These are phyloP conservation scores for Hordeum pubiflorum DNA, from an alignment of 202 grass and related monocot genomes.

Conservation along the genomic window DNA sequence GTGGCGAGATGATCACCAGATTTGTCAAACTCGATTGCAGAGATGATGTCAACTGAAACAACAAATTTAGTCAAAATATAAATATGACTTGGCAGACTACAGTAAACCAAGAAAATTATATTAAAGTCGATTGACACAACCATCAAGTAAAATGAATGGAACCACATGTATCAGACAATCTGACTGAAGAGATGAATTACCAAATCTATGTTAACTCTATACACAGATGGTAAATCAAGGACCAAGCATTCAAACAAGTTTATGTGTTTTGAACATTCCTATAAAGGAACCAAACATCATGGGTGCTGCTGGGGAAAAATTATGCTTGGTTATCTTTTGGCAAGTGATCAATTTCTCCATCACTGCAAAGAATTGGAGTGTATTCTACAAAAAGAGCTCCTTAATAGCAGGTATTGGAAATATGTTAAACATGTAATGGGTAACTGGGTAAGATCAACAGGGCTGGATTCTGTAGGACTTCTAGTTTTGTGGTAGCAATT, in stretches of 20 bases:
- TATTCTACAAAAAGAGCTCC: conserved; percentile 8
- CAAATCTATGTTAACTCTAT: conserved; percentile 6
- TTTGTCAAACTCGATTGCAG: conserved; percentile 82
- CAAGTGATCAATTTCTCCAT: conserved; percentile 8
- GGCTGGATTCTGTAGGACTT: background rate
- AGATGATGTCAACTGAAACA: conserved; percentile 76
- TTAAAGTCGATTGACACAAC: background rate
- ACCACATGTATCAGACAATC: background rate
- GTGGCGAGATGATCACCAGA: conserved; percentile 74
- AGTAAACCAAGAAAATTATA: conserved; percentile 7
- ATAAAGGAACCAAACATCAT: background rate
- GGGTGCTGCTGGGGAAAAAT: background rate
- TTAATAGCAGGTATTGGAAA: conserved; percentile 9
- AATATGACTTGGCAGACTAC: background rate
- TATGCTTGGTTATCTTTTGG: background rate
- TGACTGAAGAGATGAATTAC: background rate
- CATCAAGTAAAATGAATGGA: background rate
- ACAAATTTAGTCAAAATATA: conserved; percentile 10
- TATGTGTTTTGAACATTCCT: background rate
- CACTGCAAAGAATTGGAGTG: background rate
- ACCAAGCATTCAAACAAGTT: conserved; percentile 10
- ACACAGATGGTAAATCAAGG: background rate
- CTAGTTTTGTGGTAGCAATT: background rate
- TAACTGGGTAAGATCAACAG: background rate
- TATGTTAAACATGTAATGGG: background rate